These are phyloP conservation scores for Theobroma cacao DNA, from an alignment of 345 rosid species.

Conservation along the genomic window DNA sequence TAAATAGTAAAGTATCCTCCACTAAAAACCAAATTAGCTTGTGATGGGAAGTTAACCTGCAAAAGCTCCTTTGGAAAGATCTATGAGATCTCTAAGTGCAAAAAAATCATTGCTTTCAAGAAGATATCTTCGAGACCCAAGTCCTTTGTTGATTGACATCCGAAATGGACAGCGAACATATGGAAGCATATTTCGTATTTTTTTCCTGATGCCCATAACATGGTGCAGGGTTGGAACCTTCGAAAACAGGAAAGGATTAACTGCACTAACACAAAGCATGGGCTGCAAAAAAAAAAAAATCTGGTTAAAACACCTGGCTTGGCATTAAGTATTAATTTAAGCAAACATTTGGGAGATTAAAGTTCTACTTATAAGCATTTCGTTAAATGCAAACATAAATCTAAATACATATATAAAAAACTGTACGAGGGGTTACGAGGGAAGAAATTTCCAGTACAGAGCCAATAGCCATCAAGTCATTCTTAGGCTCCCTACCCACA, in stretches of 20 bases:
- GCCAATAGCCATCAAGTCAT: background rate
- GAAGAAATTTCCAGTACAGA: background rate
- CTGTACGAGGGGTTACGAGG: background rate
- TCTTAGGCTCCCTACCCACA: constrained; percentile 1
- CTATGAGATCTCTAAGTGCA: constrained; percentile 82
- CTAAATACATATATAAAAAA: background rate
- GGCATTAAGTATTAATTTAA: background rate
- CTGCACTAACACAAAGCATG: constrained; percentile 59
- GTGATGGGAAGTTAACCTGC: constrained; percentile 59
- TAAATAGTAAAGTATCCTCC: background rate
- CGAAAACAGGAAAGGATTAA: constrained; percentile 83
- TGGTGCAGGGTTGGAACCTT: constrained; percentile 90
- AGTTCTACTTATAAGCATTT: background rate
- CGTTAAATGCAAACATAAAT: background rate
- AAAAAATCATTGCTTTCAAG: constrained; percentile 92
- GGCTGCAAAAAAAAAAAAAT: constrained; percentile 16
- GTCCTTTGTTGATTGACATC: constrained; percentile 71
- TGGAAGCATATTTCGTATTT: constrained; percentile 77
- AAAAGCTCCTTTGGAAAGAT: constrained; percentile 97
- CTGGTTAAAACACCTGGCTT: constrained; percentile 18
- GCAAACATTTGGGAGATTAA: background rate
- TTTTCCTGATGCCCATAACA: constrained; percentile 65
- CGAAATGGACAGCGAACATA: constrained; percentile 88
- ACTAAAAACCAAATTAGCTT: background rate
- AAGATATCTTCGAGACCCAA: constrained; percentile 88